Evolutionary conservation across 371 early-diverging fungal genomes (phyloP).

Genomic region (Haplosporangium sp.): DNA sequence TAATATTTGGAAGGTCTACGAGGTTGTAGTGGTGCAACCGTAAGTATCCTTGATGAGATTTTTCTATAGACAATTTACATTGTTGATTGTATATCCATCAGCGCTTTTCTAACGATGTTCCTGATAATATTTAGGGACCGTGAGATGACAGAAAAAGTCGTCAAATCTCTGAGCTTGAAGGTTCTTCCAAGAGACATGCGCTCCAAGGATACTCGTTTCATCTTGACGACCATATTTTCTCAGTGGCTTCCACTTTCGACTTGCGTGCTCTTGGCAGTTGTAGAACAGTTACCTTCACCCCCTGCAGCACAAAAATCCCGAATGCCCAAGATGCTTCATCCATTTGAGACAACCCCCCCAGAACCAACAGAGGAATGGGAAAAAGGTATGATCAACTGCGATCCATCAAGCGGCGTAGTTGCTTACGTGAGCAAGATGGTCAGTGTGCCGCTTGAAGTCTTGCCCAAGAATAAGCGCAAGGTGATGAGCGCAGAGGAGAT

Average conservation of each 20-base stretch:
- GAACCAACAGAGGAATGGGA: constrained; percentile 68
- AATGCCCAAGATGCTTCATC: constrained; percentile 83
- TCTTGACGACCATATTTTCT: constrained; percentile 83
- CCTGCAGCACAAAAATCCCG: constrained; percentile 82
- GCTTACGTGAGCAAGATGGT: constrained; percentile 96
- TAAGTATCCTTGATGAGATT: constrained; percentile 54
- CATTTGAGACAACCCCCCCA: constrained; percentile 59
- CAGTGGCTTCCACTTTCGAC: constrained; percentile 88
- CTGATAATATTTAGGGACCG: constrained; percentile 67
- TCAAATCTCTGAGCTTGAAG: constrained; percentile 86
- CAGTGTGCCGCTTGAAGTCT: constrained; percentile 75
- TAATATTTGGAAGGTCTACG: constrained; percentile 96
- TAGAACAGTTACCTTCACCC: constrained; percentile 93
- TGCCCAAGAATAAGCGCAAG: constrained; percentile 80
- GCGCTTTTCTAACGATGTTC: not conserved
- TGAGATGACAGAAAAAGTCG: constrained; percentile 93
- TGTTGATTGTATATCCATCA: no score
- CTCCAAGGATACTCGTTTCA: constrained; percentile 82
- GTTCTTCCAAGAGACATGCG: constrained; percentile 88
- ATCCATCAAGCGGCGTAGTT: constrained; percentile 65
- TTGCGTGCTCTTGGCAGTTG: constrained; percentile 79
- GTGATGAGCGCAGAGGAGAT: constrained; percentile 90
- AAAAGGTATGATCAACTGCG: constrained; percentile 71
- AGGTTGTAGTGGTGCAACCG: constrained; percentile 75
- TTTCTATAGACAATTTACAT: no score